Base-by-base conservation (phyloP, 805 yeast genomes). In the Kurtzmaniella fragi region DNA sequence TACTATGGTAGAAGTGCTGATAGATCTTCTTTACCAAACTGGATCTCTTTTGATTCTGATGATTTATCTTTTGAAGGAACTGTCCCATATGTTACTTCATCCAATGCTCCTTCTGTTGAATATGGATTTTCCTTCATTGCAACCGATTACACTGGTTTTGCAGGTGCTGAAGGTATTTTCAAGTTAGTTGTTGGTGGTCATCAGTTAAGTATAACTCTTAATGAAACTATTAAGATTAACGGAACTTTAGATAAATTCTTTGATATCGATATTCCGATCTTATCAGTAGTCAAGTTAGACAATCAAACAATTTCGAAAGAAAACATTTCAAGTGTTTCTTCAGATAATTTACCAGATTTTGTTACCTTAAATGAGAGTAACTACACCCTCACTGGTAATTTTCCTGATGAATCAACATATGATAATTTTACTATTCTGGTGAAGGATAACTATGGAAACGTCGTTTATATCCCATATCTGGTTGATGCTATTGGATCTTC, bases 11-110 rank as follows among this genome's bases (percentile, higher is more conserved):
- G 84, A 46, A 78, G 90, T n/a, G 62, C 71, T 11, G 88, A 86
- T 57, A 77, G 90, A 55, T 76, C 95, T 1, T 91, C 99, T 2
- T 70, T 93, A 40, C 99, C 99, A 29, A 82, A 78, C 54, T 93
- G 99, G 98, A 67, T 88, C 37, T 61, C 64, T 39, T 93, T 91
- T 55, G 81, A 88, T 53, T 52, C 73, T 4, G 65, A 67, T 39
- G 67, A 70, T 29, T 64, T 87, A 46, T 74, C 84, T 15, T 91
- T 89, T 60, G 70, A 78, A 32, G 99, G 99, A 26, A 81, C 82
- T 1, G 91, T 96, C 1, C 99, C 99, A 9, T 70, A 83, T 6
- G 86, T 86, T 26, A 83, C 86, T 48, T 85, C 96, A 2, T 71
- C 75, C 13, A 83, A 88, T 49, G 99, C 99, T 1, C 98, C 97